phyloP scores from a whole-genome alignment of 2,329 filamentous ascomycete species.

The Rhynchosporium secalis region DNA sequence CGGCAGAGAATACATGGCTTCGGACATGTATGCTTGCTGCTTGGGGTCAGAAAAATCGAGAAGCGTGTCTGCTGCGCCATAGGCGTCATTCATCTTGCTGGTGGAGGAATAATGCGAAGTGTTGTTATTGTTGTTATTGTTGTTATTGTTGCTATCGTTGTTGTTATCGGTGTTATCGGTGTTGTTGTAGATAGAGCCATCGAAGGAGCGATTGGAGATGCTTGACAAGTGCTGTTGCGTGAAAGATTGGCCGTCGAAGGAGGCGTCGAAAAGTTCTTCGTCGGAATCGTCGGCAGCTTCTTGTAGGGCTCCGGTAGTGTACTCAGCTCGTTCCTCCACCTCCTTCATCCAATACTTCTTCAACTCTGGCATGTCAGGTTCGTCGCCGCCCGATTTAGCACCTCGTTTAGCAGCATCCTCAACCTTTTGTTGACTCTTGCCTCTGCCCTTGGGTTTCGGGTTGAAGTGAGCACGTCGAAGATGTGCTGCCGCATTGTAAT shows the following conservation, averaged over 20 bases:
- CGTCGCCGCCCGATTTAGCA: slow-evolving; percentile 55
- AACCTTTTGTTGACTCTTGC: slow-evolving; percentile 39
- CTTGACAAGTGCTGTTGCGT: slow-evolving; percentile 28
- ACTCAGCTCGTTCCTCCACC: slow-evolving; percentile 44
- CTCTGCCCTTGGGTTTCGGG: slow-evolving; percentile 53
- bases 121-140: slow-evolving; percentile 22
- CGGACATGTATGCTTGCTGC: slow-evolving; percentile 30
- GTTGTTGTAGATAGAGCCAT: slow-evolving; percentile 17
- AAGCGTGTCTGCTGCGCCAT: slow-evolving; percentile 24
- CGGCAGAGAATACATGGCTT: slow-evolving; percentile 29
- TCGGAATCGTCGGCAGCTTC: slow-evolving; percentile 42
- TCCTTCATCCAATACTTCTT: slow-evolving; percentile 62
- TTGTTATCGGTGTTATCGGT: slow-evolving; percentile 19
- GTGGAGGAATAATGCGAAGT: slow-evolving; percentile 19
- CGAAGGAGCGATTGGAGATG: slow-evolving; percentile 29
- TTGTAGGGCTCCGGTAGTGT: slow-evolving; percentile 34
- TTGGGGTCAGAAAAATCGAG: slow-evolving; percentile 23
- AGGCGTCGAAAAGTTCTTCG: slow-evolving; percentile 40
- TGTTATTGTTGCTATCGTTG: slow-evolving; percentile 21
- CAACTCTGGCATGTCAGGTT: slow-evolving; percentile 57
- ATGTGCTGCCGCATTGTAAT: slow-evolving; percentile 94
- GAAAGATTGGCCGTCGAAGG: slow-evolving; percentile 29
- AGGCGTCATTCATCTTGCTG: slow-evolving; percentile 19
- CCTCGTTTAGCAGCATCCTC: slow-evolving; percentile 50
- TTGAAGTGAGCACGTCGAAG: slow-evolving; percentile 87